A percentile compares a stretch with the other conserved stretches of the same genome.
Conservation (phyloP, 768 basidiomycete genomes). For the Leccinum uliginosum region DNA sequence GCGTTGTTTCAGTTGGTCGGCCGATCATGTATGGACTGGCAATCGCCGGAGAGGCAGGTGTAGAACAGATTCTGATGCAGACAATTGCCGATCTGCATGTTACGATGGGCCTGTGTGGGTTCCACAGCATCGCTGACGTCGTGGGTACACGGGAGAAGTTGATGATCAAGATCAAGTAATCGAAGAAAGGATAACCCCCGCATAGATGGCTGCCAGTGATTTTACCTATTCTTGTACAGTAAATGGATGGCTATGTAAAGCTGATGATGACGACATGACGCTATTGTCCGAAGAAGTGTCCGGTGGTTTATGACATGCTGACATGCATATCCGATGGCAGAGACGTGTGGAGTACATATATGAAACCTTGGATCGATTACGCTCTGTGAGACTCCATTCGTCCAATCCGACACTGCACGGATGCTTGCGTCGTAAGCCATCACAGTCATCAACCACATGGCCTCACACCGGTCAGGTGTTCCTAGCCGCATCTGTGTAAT, state of each 20-base stretch:
- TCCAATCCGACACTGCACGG: not conserved
- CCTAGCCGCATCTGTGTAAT: not conserved
- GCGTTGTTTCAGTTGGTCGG: constrained; percentile 31
- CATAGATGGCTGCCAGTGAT: not conserved
- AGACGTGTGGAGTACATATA: not conserved
- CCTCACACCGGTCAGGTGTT: not conserved
- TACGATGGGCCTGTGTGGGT: constrained; percentile 42
- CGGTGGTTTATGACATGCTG: not conserved
- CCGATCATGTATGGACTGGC: constrained; percentile 47
- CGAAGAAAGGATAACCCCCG: not conserved
- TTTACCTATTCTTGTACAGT: not conserved
- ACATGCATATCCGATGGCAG: not conserved
- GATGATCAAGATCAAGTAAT: constrained; percentile 23
- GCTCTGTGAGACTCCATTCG: too few relatives aligned
- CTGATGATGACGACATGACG: too few relatives aligned
- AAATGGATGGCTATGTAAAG: not conserved
- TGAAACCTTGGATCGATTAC: not conserved
- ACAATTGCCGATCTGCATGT: constrained; percentile 41
- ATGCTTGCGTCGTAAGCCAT: not conserved
- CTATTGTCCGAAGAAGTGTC: not conserved
- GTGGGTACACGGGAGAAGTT: constrained; percentile 34
- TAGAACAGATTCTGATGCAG: constrained; percentile 43
- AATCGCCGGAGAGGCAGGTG: constrained; percentile 44
- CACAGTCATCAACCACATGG: too few relatives aligned
- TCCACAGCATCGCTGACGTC: constrained; percentile 34